Evolutionary conservation across 441 rosid genomes (phyloP), one percentile per base, ranked within the genome.

Genomic region (Erodium texanum): DNA sequence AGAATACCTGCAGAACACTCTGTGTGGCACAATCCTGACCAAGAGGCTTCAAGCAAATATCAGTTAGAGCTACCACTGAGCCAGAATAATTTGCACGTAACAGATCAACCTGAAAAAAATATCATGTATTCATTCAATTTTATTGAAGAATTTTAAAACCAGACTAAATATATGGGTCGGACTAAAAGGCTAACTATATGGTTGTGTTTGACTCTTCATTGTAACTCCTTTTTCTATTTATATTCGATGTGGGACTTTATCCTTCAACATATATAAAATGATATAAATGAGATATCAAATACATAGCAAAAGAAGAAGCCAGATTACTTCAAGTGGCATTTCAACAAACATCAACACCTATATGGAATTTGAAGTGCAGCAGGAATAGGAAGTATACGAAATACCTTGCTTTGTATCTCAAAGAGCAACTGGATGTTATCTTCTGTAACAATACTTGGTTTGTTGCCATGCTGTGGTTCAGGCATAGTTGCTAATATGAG

Each of bases 391-490:
- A 65, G 77, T 67, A 68, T 36, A 45, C 38, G 29, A 27, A 45
- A 43, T 80, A 88, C 93, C 93, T 88, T 88, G 71, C 77, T 78
- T 79, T 88, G 93, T 70, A 88, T 78, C 70, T 86, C 89, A 79
- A 88, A 86, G 58, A 88, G 93, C 70, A 88, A 77, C 77, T 75
- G 81, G 76, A 86, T 83, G 77, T 88, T 84, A 45, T 81, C 85
- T 66, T 88, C 88, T 63, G 85, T 84, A 70, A 88, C 80, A 43
- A 88, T 86, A 75, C 88, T 76, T 43, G 88, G 86, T 62, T 70
- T 76, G 70, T 64, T 76, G 71, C 86, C 90, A 77, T 64, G 73
- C 66, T 80, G 76, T 62, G 76, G 74, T 76, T 82, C 82, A 62
- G 90, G 88, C 74, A 75, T 62, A 56, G 89, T 84, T 19, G 90